Conservation (phyloP, 768 basidiomycete species). For the Neoboletus magnificus region DNA sequence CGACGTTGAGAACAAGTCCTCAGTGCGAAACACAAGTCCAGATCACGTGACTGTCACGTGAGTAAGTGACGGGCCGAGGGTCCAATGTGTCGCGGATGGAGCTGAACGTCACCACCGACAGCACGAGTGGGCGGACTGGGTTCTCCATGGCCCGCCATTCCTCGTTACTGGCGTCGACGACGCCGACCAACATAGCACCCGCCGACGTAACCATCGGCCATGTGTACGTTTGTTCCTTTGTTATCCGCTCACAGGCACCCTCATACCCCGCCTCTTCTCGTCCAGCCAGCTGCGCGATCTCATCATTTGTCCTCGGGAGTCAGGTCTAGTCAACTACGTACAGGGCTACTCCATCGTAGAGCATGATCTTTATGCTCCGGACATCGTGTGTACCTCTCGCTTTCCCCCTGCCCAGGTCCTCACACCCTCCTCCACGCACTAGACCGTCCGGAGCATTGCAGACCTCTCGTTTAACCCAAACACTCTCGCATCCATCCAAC, state of each 20-base stretch:
- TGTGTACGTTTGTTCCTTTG: conserved; percentile 44
- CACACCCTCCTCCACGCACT: conserved; percentile 15
- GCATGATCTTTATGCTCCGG: conserved; percentile 50
- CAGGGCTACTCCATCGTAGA: conserved; percentile 53
- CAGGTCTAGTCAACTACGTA: conserved; percentile 64
- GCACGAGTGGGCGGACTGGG: background rate
- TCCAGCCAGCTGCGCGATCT: conserved; percentile 75
- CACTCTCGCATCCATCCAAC: conserved; percentile 53
- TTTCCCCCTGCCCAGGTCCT: conserved; percentile 12
- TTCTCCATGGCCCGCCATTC: conserved; percentile 46
- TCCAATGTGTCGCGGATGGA: background rate
- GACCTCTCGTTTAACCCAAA: conserved; percentile 60
- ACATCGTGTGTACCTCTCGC: conserved; percentile 39
- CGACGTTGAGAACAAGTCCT: background rate
- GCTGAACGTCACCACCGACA: conserved; percentile 9
- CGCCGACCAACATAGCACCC: conserved; percentile 40
- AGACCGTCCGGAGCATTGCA: conserved; percentile 49
- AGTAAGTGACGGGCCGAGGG: conserved; percentile 15
- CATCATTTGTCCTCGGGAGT: conserved; percentile 65
- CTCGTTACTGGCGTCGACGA: conserved; percentile 40
- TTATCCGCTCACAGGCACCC: conserved; percentile 2
- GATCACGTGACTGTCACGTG: conserved; percentile 27
- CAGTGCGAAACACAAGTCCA: background rate
- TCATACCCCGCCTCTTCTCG: conserved; percentile 5
- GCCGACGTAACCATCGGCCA: conserved; percentile 56